These are phyloP conservation scores for Neonectria magnoliae DNA, from an alignment of 2,329 filamentous ascomycete genomes.

Conservation along the genomic window DNA sequence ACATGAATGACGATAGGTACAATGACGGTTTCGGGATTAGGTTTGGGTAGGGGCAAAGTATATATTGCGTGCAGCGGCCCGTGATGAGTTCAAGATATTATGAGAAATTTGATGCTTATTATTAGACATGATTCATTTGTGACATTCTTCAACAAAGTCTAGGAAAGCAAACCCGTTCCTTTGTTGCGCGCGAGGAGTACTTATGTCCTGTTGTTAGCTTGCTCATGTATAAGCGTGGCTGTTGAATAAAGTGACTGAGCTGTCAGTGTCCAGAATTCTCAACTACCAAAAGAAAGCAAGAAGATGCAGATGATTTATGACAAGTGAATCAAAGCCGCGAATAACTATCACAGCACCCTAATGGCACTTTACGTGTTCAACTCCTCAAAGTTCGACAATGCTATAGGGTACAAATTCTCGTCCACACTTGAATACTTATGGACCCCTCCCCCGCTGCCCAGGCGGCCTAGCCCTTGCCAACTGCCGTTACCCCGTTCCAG, in stretches of 20 bases:
- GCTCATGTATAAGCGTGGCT: too few species aligned
- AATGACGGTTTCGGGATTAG: neutral
- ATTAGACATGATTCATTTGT: neutral
- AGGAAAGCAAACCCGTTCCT: too few species aligned
- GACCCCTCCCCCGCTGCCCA: too few species aligned
- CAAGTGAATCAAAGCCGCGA: neutral
- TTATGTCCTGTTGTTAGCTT: too few species aligned
- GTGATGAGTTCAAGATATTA: neutral
- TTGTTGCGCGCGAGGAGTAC: neutral
- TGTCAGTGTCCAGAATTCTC: neutral
- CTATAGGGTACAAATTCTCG: neutral
- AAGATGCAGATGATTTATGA: too few species aligned
- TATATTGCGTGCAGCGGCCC: neutral
- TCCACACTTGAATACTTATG: too few species aligned
- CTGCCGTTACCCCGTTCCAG: too few species aligned
- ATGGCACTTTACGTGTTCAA: neutral
- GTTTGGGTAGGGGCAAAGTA: neutral
- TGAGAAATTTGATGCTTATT: neutral
- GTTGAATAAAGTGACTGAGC: neutral
- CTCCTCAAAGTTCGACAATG: neutral
- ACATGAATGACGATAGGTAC: neutral
- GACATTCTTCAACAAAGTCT: neutral
- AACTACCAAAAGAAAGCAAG: too few species aligned
- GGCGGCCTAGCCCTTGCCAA: too few species aligned
- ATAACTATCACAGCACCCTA: neutral